Percentiles rank a stretch among this genome's conserved stretches.
Conservation (phyloP, 805 yeast genomes). For the Zygosaccharomyces bisporus region DNA sequence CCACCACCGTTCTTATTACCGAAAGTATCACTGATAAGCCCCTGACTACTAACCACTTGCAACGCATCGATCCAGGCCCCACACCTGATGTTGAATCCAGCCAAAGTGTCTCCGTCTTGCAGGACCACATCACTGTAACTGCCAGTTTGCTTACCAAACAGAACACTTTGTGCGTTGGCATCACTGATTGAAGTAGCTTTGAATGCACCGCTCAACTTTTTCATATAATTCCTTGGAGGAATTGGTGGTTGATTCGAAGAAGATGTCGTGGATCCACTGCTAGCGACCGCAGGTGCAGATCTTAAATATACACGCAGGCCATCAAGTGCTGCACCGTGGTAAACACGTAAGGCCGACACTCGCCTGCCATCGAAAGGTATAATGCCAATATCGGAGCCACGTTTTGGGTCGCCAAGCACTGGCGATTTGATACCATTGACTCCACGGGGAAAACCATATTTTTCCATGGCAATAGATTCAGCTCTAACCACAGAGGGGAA, state of each 20-base stretch:
- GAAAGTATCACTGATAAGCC: conserved; percentile 50
- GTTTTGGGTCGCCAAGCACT: conserved; percentile 24
- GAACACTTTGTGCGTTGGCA: conserved; percentile 17
- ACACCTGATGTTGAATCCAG: conserved; percentile 58
- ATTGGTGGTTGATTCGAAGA: conserved; percentile 37
- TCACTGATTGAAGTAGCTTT: conserved; percentile 17
- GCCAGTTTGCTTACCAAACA: conserved; percentile 52
- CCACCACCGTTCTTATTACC: conserved; percentile 75
- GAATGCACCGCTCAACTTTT: conserved; percentile 28
- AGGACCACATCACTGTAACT: conserved; percentile 55
- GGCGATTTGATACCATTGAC: conserved; percentile 31
- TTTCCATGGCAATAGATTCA: conserved; percentile 25
- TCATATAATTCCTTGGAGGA: conserved; percentile 46
- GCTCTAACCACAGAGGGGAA: conserved; percentile 35
- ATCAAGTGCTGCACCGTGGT: conserved; percentile 75
- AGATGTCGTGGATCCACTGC: conserved; percentile 18
- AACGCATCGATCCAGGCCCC: conserved; percentile 92
- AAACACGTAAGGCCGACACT: conserved; percentile 56
- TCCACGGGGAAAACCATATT: conserved; percentile 25
- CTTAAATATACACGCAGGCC: conserved; percentile 60
- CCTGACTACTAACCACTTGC: conserved; percentile 60
- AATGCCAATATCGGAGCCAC: conserved; percentile 32
- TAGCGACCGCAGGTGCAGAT: neutral
- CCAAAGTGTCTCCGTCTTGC: conserved; percentile 54
- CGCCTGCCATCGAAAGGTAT: conserved; percentile 28